Base-by-base conservation (phyloP, 2,329 filamentous ascomycete genomes). In the Botrytis squamosa region DNA sequence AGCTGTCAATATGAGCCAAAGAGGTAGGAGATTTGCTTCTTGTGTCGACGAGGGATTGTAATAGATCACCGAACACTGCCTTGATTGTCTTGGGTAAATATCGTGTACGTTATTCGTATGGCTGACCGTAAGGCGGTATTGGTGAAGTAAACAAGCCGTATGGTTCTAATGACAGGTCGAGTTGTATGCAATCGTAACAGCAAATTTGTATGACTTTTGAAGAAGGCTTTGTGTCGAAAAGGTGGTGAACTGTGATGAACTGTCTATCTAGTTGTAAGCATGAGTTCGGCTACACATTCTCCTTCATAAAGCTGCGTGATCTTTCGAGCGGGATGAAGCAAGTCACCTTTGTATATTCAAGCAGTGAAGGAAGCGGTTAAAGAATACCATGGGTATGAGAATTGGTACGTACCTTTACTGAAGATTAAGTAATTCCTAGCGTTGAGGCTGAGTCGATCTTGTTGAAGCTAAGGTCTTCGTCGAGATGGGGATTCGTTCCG, bases 381-480 rank as follows among this genome's bases (percentile, higher is more conserved):
- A 22, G 29, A 38, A 38, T 10, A 38, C 46, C 18, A 14, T 33
- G 38, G 38, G 12, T 40, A 8, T 40, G 18, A 36, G 57, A 5
- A 60, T 42, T 49, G 36, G 62, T n/a, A 67, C 42, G 29, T 68
- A 72, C 70, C 40, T 60, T 40, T 29, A 25, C 40, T 38, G 55
- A 59, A 68, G 18, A 14, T 33, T 9, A 55, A 33, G 36, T 38
- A 46, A 46, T 38, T 42, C n/a, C 40, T 40, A 55, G 46, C 9
- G 38, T 67, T 52, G 70, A 44, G 38, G 38, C 38, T 67, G 60
- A 59, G 62, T 66, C 33, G 46, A n/a, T 38, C 52, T 57, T 52
- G n/a, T 18, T 72, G 25, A 36, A 67, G 38, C 38, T 20, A 72
- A 44, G 38, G 60, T 72, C 42, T 57, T 72, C 46, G 70, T 67